Percentiles rank a stretch among this genome's conserved stretches.
These are phyloP conservation scores for Phaffomyces antillensis DNA, from an alignment of 805 yeast genomes.

Conservation along the genomic window DNA sequence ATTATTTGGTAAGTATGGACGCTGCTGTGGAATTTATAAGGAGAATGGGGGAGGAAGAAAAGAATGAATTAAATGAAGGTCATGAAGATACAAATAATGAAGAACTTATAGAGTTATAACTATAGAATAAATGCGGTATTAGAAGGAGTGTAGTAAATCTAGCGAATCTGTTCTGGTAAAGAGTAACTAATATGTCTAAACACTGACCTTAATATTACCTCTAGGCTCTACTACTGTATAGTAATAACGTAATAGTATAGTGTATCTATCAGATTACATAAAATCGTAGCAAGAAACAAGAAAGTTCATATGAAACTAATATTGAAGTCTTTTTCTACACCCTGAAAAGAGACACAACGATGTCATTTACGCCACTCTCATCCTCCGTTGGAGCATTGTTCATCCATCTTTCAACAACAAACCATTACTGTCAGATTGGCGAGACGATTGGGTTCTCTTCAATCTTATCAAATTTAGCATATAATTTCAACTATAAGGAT, in stretches of 20 bases:
- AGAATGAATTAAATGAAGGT: neutral
- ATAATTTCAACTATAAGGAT: constrained; percentile 21
- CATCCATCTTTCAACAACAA: constrained; percentile 39
- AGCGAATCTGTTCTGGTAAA: too few relatives aligned
- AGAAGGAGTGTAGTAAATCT: too few relatives aligned
- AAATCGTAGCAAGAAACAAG: neutral
- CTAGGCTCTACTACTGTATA: too few relatives aligned
- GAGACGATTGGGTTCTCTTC: constrained; percentile 42
- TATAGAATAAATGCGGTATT: neutral
- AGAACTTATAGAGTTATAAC: neutral
- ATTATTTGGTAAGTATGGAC: constrained; percentile 82
- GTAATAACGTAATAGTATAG: too few relatives aligned
- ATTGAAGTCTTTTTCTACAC: neutral
- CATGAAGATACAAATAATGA: neutral
- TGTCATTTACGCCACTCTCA: constrained; percentile 36
- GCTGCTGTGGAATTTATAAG: constrained; percentile 82
- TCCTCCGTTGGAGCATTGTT: constrained; percentile 40
- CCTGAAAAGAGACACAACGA: neutral
- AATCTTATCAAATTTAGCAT: constrained; percentile 26
- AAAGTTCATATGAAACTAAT: neutral
- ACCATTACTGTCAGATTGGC: constrained; percentile 34
- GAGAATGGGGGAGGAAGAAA: constrained; percentile 30
- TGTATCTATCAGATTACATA: too few relatives aligned
- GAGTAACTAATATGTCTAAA: too few relatives aligned
- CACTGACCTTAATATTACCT: too few relatives aligned